A percentile compares a stretch with the other conserved stretches of the same genome.
Evolutionary conservation across 164 flowering plant species (phyloP).

Genomic region (Cinnamomum micranthum): DNA sequence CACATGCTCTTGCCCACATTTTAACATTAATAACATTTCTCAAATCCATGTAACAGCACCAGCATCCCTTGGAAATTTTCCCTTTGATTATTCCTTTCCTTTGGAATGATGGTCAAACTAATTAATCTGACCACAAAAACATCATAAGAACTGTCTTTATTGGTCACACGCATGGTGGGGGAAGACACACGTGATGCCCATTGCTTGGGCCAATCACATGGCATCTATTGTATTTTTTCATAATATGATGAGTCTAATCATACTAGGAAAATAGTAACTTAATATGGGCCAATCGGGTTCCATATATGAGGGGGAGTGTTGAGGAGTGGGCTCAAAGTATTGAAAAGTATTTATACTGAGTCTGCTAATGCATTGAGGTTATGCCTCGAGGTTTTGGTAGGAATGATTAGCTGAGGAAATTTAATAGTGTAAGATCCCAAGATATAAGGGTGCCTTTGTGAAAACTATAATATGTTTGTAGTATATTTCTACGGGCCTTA

Average conservation of each 20-base stretch:
- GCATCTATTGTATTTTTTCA: not conserved
- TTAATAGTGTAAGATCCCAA: too few relatives aligned
- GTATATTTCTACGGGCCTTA: too few relatives aligned
- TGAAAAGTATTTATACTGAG: too few relatives aligned
- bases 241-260: too few relatives aligned
- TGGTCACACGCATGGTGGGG: not conserved
- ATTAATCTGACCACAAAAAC: not conserved
- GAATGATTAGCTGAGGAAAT: too few relatives aligned
- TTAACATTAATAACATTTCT: not conserved
- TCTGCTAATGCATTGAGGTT: too few relatives aligned
- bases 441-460: too few relatives aligned
- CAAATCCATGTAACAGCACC: not conserved
- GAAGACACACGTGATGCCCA: not conserved
- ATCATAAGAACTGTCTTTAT: not conserved
- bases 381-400: not conserved
- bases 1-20: not conserved
- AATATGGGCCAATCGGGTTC: not conserved
- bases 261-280: not conserved
- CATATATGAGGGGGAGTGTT: too few relatives aligned
- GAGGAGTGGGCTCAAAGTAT: not conserved
- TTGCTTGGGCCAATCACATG: not conserved
- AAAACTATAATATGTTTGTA: too few relatives aligned
- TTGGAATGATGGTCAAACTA: not conserved
- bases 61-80: not conserved
- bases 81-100: not conserved